Evolutionary conservation across 345 rosid species (phyloP).

Genomic region (Brassica juncea): DNA sequence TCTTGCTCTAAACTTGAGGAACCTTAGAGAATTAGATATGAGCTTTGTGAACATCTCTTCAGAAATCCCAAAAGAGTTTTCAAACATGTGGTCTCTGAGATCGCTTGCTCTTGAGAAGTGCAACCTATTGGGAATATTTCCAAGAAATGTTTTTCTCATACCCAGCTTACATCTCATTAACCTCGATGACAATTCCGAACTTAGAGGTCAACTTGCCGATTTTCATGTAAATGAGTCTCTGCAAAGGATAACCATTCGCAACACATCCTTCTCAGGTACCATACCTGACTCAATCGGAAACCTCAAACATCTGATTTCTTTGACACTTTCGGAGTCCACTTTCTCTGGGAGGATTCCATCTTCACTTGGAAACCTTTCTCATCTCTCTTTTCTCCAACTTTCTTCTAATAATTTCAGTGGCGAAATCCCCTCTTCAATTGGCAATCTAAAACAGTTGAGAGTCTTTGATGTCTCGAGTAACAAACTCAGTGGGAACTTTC

Average conservation of each 20-base stretch:
- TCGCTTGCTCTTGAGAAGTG: not conserved
- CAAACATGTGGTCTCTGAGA: slow-evolving; percentile 1
- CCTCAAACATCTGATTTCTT: not conserved
- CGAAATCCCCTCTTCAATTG: not conserved
- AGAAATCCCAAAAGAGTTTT: not conserved
- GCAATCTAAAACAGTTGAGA: not conserved
- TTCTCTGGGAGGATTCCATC: not conserved
- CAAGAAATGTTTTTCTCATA: not conserved
- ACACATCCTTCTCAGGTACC: not conserved
- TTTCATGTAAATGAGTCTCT: not conserved
- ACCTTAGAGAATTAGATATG: not conserved
- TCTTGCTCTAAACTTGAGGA: not conserved
- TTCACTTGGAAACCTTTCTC: slow-evolving; percentile 6
- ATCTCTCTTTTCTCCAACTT: not conserved
- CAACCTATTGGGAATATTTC: not conserved
- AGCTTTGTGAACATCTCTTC: not conserved
- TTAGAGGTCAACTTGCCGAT: not conserved
- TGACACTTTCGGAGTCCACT: not conserved
- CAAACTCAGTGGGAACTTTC: not conserved
- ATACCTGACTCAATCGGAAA: not conserved
- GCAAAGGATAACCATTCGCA: not conserved
- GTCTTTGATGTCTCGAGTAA: not conserved
- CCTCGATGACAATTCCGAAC: not conserved
- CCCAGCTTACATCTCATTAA: not conserved
- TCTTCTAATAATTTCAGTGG: not conserved